Evolutionary conservation across 768 basidiomycete species (phyloP), one percentile per base, ranked within the genome.

Genomic region (Calocybe indica): DNA sequence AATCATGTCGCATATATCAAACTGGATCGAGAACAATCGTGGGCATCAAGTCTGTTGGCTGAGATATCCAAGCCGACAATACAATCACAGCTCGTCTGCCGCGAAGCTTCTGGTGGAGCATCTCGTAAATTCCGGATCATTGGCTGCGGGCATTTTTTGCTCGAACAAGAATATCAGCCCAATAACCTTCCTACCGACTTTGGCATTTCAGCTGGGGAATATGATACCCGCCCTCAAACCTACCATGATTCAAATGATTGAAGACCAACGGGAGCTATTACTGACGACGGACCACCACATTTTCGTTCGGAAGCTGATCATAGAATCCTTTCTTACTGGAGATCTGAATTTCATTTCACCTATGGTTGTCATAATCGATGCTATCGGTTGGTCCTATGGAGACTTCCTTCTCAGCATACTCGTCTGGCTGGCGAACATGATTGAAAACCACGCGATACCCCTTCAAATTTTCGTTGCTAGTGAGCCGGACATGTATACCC

Each of bases 351-450:
- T 35, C 9, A 46, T 51, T 13, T 35, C 52, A 14, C 33, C 47
- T 0, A 56, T 53, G 55, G 43, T 48, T 15, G 47, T 56, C 41
- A 42, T 56, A 13, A 43, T 56, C 5, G 55, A 56, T 36, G 51
- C 45, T 31, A 51, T 39, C 47, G 52, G 55, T n/a, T 56, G 52
- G 47, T 49, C 45, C 0, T 45, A 43, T 9, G 45, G 42, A 5
- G 40, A 47, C 2, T 51, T 52, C 32, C 47, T 53, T 1, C 22
- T 56, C 30, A 39, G 46, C 40, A 49, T 43, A 30, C 37, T 56
- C 4, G 37, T 56, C 13, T 56, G 52, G 52, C 43, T 56, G 42
- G 55, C 47, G 29, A 47, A 52, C 15, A 50, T 45, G n/a, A 49
- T 56, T 32, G 40, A 45, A 8, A 51, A 35, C 36, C 47, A 56